Evolutionary conservation across 2,329 filamentous ascomycete genomes (phyloP), one percentile per base, ranked within the genome.

Genomic region (Triangularia verruculosa): DNA sequence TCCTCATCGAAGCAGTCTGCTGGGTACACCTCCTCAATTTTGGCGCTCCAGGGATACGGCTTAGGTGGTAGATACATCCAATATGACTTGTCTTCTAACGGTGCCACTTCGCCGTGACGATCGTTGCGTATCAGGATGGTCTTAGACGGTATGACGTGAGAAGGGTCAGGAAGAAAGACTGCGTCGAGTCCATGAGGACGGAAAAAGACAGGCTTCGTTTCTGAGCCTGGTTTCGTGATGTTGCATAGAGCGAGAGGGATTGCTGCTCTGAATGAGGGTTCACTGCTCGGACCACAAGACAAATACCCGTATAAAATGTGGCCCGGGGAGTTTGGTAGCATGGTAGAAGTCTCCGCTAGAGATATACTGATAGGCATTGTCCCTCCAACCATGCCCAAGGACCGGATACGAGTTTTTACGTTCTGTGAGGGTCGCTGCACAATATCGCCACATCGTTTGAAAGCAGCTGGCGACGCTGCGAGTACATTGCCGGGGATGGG

Each of bases 41-140:
- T 32, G 17, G 39, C 57, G 7, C 32, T 53, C 57, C 57, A 51
- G 11, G 57, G 57, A 52, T 28, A 60, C 15, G 39, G 57, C 15
- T 56, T 28, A 13, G 34, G 34, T 6, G 32, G 57, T 3, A 60
- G 25, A 28, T 60, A 60, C 5, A 60, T 25, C 57, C 57, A 60
- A 22, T 60, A 27, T 52, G 39, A 30, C 13, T 60, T 52, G 34
- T 60, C 57, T 2, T 60, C n/a, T 3, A 24, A 20, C 32, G 20
- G 20, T 3, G 22, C 15, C 7, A 51, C 4, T 22, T 52, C 57
- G 15, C 39, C 20, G 13, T 22, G 17, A 2, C 57, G 39, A 22
- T 60, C 39, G n/a, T 52, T 60, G 32, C 57, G 39, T 12, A 60
- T 53, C 57, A 13, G 28, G 22, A 60, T 60, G 22, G 9, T 28